Evolutionary conservation across 768 basidiomycete genomes (phyloP).

Genomic region (Xerocomus potaroensis): DNA sequence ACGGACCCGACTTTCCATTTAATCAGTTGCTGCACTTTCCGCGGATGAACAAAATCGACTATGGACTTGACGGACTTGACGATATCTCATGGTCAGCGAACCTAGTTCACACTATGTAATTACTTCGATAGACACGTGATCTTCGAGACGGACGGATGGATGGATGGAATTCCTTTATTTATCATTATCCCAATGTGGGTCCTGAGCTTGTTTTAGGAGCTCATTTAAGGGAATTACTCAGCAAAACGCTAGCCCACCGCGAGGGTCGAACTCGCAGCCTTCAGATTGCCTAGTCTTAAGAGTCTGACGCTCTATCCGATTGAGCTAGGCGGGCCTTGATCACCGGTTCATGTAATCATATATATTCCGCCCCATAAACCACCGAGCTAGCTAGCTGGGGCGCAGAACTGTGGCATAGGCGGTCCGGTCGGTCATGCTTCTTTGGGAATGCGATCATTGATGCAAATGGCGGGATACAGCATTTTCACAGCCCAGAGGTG

Average conservation of each 20-base stretch:
- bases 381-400: no score
- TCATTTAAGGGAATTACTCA: no score
- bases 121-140: constrained; percentile 5
- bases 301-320: constrained; percentile 68
- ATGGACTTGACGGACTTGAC: constrained; percentile 14
- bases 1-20: not conserved
- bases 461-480: constrained; percentile 12
- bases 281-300: constrained; percentile 50
- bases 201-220: no score
- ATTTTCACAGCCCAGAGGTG: constrained; percentile 12
- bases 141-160: constrained; percentile 6
- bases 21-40: constrained; percentile 75
- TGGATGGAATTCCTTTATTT: constrained; percentile 19
- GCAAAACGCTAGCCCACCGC: constrained; percentile 46
- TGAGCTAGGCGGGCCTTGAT: constrained; percentile 58
- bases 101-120: constrained; percentile 4
- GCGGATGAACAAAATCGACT: constrained; percentile 46
- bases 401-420: constrained; percentile 24
- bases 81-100: constrained; percentile 10
- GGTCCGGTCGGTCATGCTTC: not conserved
- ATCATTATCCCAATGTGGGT: constrained; percentile 24
- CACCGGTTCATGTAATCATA: no score
- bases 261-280: constrained; percentile 64
- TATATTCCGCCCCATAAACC: no score
- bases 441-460: constrained; percentile 8